Percentiles rank a stretch among this genome's conserved stretches.
Evolutionary conservation across 1,139 yeast species (phyloP).

Genomic region (Magnusiomyces suaveolens): DNA sequence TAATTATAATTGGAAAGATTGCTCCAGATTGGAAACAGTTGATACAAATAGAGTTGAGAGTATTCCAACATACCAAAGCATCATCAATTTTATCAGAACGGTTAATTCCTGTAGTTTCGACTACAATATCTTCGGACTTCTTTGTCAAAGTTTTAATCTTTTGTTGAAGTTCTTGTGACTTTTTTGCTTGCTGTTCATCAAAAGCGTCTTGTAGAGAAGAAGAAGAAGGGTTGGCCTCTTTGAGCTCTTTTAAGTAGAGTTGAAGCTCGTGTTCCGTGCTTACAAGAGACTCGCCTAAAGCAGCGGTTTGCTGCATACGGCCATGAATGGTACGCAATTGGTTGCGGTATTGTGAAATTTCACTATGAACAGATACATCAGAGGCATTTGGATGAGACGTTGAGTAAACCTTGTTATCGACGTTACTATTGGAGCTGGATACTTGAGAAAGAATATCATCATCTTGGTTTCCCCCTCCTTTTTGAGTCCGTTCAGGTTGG

Average conservation of each 20-base stretch:
- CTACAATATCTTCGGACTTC: conserved; percentile 17
- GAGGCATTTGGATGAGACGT: not conserved
- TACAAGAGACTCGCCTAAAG: conserved; percentile 13
- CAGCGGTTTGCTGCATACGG: conserved; percentile 13
- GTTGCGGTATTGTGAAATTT: conserved; percentile 7
- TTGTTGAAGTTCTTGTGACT: conserved; percentile 35
- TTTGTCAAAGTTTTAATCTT: conserved; percentile 32
- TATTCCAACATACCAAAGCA: not conserved
- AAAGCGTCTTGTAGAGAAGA: conserved; percentile 29
- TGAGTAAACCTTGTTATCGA: not conserved
- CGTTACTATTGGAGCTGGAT: not conserved
- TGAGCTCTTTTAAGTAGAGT: conserved; percentile 11
- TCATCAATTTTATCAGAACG: not conserved
- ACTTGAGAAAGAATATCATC: not conserved
- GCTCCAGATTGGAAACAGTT: too few species aligned
- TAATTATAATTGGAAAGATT: too few species aligned
- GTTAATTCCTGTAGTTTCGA: not conserved
- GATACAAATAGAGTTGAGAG: not conserved
- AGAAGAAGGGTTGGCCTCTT: not conserved
- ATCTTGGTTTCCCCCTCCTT: not conserved
- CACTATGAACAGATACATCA: not conserved
- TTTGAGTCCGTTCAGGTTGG: not conserved
- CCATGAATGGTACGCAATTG: conserved; percentile 12
- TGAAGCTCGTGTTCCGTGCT: conserved; percentile 15
- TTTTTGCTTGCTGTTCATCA: conserved; percentile 46